Conservation (phyloP, 2,329 filamentous ascomycete genomes). For the Aspergillus felis region DNA sequence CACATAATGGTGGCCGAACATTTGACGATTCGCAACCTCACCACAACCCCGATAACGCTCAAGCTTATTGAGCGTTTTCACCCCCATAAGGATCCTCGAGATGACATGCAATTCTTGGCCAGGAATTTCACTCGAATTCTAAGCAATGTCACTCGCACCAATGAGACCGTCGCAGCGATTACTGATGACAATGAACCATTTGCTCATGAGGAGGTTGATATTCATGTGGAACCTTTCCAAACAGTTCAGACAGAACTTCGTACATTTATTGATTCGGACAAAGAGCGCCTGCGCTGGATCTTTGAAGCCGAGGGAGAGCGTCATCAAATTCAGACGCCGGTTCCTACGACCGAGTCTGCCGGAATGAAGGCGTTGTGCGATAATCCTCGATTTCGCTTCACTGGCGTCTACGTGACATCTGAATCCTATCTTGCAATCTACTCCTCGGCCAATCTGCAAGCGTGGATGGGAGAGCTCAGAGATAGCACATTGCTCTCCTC, state of each 20-base stretch:
- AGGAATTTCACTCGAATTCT: conserved; percentile 45
- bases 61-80: conserved; percentile 71
- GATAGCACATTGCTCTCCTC: conserved; percentile 70
- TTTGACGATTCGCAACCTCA: conserved; percentile 79
- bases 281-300: conserved; percentile 69
- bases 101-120: conserved; percentile 42
- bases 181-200: conserved; percentile 55
- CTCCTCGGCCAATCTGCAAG: conserved; percentile 63
- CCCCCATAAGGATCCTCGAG: conserved; percentile 41
- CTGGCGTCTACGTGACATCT: conserved; percentile 60
- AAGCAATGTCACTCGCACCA: conserved; percentile 41
- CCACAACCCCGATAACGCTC: conserved; percentile 67
- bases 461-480: conserved; percentile 77
- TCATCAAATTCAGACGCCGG: conserved; percentile 71
- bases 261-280: conserved; percentile 52
- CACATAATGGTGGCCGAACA: conserved; percentile 34
- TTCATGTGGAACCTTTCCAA: conserved; percentile 66
- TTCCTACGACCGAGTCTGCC: conserved; percentile 55
- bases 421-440: conserved; percentile 59
- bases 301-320: conserved; percentile 61
- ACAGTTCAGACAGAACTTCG: conserved; percentile 61
- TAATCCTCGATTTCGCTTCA: conserved; percentile 55
- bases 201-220: conserved; percentile 57
- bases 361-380: conserved; percentile 56
- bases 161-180: conserved; percentile 44